Evolutionary conservation across 2,329 filamentous ascomycete species (phyloP), one percentile per base, ranked within the genome.

Genomic region (Chaetomium globosum): DNA sequence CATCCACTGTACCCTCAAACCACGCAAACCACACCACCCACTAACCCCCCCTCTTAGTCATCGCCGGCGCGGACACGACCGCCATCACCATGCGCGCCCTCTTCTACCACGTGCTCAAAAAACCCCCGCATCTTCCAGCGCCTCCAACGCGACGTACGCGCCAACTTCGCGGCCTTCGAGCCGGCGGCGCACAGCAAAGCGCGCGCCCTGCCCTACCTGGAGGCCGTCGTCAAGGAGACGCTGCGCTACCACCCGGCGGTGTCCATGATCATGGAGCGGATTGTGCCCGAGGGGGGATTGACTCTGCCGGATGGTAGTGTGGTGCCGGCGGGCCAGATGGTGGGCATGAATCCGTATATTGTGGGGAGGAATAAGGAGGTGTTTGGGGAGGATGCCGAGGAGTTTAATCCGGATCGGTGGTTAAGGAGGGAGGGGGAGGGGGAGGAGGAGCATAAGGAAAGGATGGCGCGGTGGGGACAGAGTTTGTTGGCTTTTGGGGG

Each of bases 41-140:
- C 43, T 48, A 19, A 36, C 48, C 48, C 28, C 13, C 2, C n/a
- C 26, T 36, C n/a, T 21, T 43, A 67, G 59, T 74, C 21, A 63
- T 70, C 53, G 74, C 71, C n/a, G 87, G 88, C 8, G 85, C 82
- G 2, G 88, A 91, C 74, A 90, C 87, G 2, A 90, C 88, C 0
- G 87, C 85, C 26, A 89, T 90, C 71, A 83, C 80, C 30, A 77
- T 89, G 0, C 82, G 81, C 10, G 80, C 84, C 1, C 79, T 89
- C 2, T 85, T 90, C 72, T 89, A 89, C 75, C 83, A 85, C 74
- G 74, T 89, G 4, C 77, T 89, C 54, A 85, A 83, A 72, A 72
- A 79, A 87, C 68, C 84, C 83, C 0, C 62, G 69, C 0, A 77
- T 78, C 46, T 81, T 83, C 71, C 56, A 74, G 5, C 83, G 80